phyloP scores from a whole-genome alignment of 345 rosid genomes.

The Salix arbutifolia region DNA sequence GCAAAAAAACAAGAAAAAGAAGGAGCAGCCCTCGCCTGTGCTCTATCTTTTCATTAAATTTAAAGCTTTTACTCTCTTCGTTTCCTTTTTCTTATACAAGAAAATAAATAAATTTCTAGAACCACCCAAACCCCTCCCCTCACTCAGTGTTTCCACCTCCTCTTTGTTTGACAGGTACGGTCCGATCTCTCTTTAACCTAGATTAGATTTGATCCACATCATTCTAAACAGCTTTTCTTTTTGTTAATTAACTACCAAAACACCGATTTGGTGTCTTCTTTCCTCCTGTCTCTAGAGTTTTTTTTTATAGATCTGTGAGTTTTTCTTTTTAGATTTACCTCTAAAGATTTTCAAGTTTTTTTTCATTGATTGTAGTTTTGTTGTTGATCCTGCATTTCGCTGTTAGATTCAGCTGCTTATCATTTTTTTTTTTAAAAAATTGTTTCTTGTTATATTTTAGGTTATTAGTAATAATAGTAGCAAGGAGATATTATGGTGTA shows the following conservation, averaged over 20 bases:
- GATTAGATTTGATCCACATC: background rate
- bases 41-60: background rate
- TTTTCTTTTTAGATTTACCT: constrained; percentile 10
- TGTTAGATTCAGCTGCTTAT: constrained; percentile 6
- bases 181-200: background rate
- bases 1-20: background rate
- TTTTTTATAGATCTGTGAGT: constrained; percentile 26
- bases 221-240: background rate
- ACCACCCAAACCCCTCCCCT: background rate
- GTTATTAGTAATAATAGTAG: background rate
- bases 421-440: background rate
- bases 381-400: background rate
- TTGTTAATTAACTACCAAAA: background rate
- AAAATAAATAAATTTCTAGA: constrained; percentile 15
- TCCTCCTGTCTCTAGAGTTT: background rate
- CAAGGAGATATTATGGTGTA: background rate
- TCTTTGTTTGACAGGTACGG: constrained; percentile 4
- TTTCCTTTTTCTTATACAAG: background rate
- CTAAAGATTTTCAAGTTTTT: background rate
- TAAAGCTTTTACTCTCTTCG: background rate
- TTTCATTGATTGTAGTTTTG: background rate
- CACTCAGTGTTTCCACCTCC: too few species aligned
- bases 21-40: background rate
- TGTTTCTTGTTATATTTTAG: background rate
- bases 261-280: background rate